Evolutionary conservation across 1,139 yeast species (phyloP).

Genomic region (Nakaseomyces nivariensis): DNA sequence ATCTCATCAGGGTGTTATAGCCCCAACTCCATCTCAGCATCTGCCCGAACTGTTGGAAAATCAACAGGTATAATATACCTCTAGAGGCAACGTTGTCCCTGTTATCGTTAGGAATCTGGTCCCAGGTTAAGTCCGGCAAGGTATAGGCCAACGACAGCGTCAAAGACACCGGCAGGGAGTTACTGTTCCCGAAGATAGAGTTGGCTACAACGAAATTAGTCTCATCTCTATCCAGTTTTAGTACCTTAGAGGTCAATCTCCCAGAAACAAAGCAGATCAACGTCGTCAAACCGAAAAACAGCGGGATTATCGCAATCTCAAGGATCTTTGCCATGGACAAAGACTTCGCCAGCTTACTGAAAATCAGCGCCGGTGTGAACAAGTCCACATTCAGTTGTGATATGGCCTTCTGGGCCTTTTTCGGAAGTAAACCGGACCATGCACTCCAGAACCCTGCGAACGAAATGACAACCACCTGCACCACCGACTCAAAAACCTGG

Average conservation of each 20-base stretch:
- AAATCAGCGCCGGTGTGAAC: conserved; percentile 70
- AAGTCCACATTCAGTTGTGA: conserved; percentile 59
- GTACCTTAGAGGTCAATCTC: conserved; percentile 35
- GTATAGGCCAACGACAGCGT: conserved; percentile 63
- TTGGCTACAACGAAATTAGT: conserved; percentile 69
- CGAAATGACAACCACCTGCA: conserved; percentile 62
- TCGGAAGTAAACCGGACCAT: conserved; percentile 46
- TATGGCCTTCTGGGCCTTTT: conserved; percentile 51
- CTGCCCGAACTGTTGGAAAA: conserved; percentile 73
- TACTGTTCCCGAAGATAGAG: conserved; percentile 77
- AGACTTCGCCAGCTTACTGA: conserved; percentile 61
- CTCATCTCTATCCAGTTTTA: conserved; percentile 52
- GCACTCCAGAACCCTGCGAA: conserved; percentile 65
- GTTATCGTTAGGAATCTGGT: conserved; percentile 51
- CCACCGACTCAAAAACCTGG: conserved; percentile 62
- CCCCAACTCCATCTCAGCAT: conserved; percentile 80
- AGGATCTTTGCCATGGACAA: conserved; percentile 52
- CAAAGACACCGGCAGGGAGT: conserved; percentile 65
- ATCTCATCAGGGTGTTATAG: conserved; percentile 51
- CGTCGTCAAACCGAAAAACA: conserved; percentile 53
- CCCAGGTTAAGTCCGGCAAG: conserved; percentile 65
- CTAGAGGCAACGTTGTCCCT: conserved; percentile 63
- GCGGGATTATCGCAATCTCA: conserved; percentile 57
- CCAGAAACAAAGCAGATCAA: conserved; percentile 50
- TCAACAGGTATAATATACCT: conserved; percentile 59